These are phyloP conservation scores for Excoecaria cochinchinensis DNA, from an alignment of 345 rosid genomes.

Conservation along the genomic window DNA sequence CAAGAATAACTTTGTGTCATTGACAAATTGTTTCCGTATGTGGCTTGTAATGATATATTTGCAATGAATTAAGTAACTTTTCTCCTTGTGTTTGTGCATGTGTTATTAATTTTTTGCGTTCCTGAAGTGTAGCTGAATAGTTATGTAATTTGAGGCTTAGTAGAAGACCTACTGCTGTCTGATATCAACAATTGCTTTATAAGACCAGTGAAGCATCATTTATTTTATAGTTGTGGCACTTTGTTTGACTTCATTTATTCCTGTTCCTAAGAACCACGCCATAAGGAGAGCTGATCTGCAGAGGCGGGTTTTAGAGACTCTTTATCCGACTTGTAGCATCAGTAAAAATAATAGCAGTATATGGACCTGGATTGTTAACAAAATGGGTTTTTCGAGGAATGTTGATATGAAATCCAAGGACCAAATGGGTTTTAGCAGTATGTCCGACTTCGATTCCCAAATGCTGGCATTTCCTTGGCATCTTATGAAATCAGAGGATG, in stretches of 20 bases:
- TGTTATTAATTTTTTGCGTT: neutral
- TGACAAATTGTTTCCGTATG: neutral
- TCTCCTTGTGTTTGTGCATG: neutral
- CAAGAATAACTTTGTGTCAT: no score
- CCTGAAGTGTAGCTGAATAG: neutral
- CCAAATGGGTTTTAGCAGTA: no score
- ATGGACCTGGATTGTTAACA: conserved; percentile 70
- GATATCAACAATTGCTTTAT: neutral
- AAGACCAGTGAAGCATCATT: neutral
- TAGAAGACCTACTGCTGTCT: neutral
- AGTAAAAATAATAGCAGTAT: conserved; percentile 42
- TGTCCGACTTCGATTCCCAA: conserved; percentile 29
- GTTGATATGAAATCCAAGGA: conserved; percentile 46
- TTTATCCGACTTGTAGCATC: conserved; percentile 55
- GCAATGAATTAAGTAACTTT: neutral
- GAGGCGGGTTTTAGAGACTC: conserved; percentile 78
- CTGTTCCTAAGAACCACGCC: conserved; percentile 71
- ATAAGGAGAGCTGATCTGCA: conserved; percentile 84
- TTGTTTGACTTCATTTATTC: conserved; percentile 11
- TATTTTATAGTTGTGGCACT: neutral
- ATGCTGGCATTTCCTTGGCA: conserved; percentile 83
- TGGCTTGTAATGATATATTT: neutral
- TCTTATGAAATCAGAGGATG: conserved; percentile 52
- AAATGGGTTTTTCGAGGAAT: conserved; percentile 53
- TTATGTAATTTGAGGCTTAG: neutral